A percentile compares a stretch with the other conserved stretches of the same genome.
Evolutionary conservation across 495 filamentous ascomycete genomes (phyloP).

Genomic region (Penicillium desertorum): DNA sequence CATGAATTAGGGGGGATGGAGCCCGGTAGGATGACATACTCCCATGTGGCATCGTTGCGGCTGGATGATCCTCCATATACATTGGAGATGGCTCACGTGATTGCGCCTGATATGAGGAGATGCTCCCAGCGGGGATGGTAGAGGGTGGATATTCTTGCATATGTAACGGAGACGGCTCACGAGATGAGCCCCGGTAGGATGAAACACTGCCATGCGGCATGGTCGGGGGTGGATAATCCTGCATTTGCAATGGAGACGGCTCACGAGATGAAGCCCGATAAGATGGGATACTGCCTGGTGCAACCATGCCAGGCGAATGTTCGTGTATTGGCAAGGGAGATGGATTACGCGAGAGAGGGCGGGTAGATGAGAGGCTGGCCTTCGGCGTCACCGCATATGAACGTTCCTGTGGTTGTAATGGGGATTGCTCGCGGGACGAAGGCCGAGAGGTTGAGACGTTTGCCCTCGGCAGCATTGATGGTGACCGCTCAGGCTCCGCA

Average conservation of each 20-base stretch:
- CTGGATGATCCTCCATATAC: constrained; percentile 15
- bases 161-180: constrained; percentile 11
- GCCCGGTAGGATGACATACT: constrained; percentile 30
- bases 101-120: neutral
- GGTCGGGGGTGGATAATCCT: constrained; percentile 22
- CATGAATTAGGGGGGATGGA: neutral
- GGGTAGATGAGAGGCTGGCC: constrained; percentile 4
- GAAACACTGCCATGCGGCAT: constrained; percentile 30
- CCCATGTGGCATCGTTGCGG: constrained; percentile 22
- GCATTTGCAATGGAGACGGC: constrained; percentile 17
- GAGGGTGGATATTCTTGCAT: constrained; percentile 21
- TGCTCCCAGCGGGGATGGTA: neutral
- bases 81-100: constrained; percentile 12
- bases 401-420: constrained; percentile 17
- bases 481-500: constrained; percentile 27
- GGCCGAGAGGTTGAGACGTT: constrained; percentile 30
- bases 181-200: constrained; percentile 10
- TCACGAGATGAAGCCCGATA: constrained; percentile 5
- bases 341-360: constrained; percentile 28
- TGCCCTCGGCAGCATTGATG: constrained; percentile 33
- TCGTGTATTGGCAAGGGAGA: constrained; percentile 35
- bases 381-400: neutral
- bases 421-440: constrained; percentile 40
- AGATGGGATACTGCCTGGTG: constrained; percentile 6
- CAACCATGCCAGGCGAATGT: constrained; percentile 1